phyloP scores from a whole-genome alignment of 1,284 basidiomycete genomes.

The Apiotrichum siamense region DNA sequence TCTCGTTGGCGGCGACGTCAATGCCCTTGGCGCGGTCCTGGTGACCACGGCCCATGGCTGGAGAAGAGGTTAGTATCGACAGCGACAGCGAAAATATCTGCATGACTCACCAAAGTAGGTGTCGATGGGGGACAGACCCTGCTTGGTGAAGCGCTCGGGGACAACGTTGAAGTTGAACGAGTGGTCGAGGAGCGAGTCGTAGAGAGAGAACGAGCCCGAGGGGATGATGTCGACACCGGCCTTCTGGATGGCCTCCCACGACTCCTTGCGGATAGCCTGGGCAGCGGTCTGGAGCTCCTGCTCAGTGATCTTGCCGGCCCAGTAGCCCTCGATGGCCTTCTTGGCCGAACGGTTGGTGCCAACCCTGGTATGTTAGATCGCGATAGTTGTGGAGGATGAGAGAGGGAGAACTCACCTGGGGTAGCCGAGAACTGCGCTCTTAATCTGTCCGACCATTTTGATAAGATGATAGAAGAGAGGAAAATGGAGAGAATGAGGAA shows the following conservation, averaged over 20 bases:
- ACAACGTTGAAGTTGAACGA: slow-evolving; percentile 95
- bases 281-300: slow-evolving; percentile 85
- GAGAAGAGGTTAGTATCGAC: no score
- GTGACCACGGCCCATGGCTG: slow-evolving; percentile 97
- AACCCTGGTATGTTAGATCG: no score
- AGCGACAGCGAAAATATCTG: no score
- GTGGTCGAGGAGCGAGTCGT: slow-evolving; percentile 98
- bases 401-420: no score
- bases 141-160: slow-evolving; percentile 86
- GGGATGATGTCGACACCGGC: slow-evolving; percentile 88
- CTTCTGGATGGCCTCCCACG: slow-evolving; percentile 83
- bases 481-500: no score
- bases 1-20: slow-evolving; percentile 95
- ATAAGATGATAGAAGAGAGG: no score
- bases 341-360: no score
- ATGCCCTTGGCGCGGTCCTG: slow-evolving; percentile 76
- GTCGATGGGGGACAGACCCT: slow-evolving; percentile 83
- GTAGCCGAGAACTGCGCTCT: no score
- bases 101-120: no score
- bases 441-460: no score
- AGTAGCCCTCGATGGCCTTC: slow-evolving; percentile 94
- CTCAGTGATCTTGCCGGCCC: slow-evolving; percentile 85
- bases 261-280: slow-evolving; percentile 81
- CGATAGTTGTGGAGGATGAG: no score
- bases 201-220: slow-evolving; percentile 97